These are phyloP conservation scores for Hypomontagnella monticulosa DNA, from an alignment of 495 filamentous ascomycete species.

Conservation along the genomic window DNA sequence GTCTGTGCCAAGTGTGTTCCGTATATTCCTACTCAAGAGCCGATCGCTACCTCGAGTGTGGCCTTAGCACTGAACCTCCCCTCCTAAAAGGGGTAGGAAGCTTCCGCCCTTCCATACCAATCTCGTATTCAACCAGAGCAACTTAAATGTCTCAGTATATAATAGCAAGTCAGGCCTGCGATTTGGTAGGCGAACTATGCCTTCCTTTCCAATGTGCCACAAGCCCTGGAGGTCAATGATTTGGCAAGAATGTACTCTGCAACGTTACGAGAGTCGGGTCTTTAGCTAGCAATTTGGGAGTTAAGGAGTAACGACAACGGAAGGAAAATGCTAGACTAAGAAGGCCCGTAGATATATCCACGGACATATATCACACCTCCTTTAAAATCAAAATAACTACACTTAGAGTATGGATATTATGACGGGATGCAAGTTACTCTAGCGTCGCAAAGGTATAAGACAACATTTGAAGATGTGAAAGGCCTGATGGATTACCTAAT, in stretches of 20 bases:
- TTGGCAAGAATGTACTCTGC: not conserved
- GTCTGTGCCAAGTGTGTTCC: not conserved
- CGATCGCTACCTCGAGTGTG: slow-evolving; percentile 3
- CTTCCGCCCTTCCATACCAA: not conserved
- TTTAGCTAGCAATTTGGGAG: not conserved
- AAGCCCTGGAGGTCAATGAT: too few relatives aligned
- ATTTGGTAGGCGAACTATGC: not conserved
- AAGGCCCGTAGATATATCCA: too few relatives aligned
- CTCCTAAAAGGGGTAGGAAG: not conserved
- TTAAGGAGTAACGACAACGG: not conserved
- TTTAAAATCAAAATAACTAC: too few relatives aligned
- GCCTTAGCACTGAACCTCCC: slow-evolving; percentile 1
- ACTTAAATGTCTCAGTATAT: slow-evolving; percentile 27
- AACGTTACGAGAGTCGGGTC: slow-evolving; percentile 14
- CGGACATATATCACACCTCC: too few relatives aligned
- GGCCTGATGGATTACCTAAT: too few relatives aligned
- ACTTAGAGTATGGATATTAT: too few relatives aligned
- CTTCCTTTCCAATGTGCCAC: too few relatives aligned
- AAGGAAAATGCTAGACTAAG: not conserved
- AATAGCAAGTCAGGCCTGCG: not conserved
- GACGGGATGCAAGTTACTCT: too few relatives aligned
- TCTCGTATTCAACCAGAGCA: not conserved
- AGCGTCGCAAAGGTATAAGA: too few relatives aligned
- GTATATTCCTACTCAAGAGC: too few relatives aligned
- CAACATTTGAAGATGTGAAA: too few relatives aligned